Percentiles rank a stretch among this genome's conserved stretches.
These are phyloP conservation scores for Panaeolus papilionaceus DNA, from an alignment of 768 basidiomycete genomes.

Conservation along the genomic window DNA sequence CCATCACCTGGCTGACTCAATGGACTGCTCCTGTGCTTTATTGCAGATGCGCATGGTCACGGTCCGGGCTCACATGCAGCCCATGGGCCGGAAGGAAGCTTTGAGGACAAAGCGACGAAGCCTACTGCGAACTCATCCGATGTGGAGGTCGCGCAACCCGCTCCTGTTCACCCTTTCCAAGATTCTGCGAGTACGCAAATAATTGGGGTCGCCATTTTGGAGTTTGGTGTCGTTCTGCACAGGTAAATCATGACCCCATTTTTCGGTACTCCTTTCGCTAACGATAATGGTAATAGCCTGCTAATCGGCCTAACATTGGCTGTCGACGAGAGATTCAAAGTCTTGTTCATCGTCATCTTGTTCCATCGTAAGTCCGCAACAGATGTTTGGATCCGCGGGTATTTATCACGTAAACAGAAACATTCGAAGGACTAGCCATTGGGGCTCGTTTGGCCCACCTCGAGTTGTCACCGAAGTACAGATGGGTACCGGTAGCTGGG, in stretches of 20 bases:
- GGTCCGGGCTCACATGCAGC: constrained; percentile 62
- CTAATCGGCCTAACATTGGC: constrained; percentile 92
- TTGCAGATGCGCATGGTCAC: constrained; percentile 72
- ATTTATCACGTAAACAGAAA: constrained; percentile 56
- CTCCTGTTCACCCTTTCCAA: constrained; percentile 32
- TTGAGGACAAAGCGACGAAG: constrained; percentile 21
- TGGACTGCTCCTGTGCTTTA: constrained; percentile 12
- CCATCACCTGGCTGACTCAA: constrained; percentile 11
- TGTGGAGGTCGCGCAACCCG: constrained; percentile 36
- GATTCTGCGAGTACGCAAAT: constrained; percentile 69
- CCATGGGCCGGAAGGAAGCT: constrained; percentile 67
- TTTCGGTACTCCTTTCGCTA: not conserved
- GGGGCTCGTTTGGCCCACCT: constrained; percentile 89
- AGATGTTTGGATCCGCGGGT: not conserved
- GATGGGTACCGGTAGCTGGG: constrained; percentile 61
- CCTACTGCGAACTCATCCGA: constrained; percentile 31
- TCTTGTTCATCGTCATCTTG: constrained; percentile 88
- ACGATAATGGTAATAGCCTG: constrained; percentile 48
- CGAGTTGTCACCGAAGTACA: constrained; percentile 58
- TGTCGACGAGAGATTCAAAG: constrained; percentile 78
- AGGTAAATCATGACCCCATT: constrained; percentile 46
- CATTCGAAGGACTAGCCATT: constrained; percentile 93
- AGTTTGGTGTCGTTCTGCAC: constrained; percentile 92
- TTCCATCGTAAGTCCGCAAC: constrained; percentile 86
- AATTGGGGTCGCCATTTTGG: constrained; percentile 88